Evolutionary conservation across 2,329 filamentous ascomycete species (phyloP).

Genomic region (Elsinoe fawcettii): DNA sequence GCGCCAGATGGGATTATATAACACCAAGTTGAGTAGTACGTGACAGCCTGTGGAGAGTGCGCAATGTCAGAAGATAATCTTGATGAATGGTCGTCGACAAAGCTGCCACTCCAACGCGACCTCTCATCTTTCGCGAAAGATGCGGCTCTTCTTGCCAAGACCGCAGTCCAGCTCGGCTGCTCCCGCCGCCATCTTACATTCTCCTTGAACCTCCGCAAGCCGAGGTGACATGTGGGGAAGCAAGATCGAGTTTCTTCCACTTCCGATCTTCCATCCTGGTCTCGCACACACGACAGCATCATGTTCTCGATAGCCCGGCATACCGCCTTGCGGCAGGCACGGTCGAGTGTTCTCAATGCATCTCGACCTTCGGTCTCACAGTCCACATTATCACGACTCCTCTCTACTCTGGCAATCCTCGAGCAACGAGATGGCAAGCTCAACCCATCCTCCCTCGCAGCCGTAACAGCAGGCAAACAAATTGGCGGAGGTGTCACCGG

Average conservation of each 20-base stretch:
- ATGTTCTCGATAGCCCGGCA: slow-evolving; percentile 20
- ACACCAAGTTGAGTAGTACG: no score
- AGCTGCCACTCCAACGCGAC: slow-evolving; percentile 4
- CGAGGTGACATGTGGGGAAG: slow-evolving; percentile 12
- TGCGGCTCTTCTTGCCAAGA: slow-evolving; percentile 13
- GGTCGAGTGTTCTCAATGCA: slow-evolving; percentile 26
- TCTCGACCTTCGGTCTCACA: slow-evolving; percentile 33
- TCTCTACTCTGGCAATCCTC: slow-evolving; percentile 83
- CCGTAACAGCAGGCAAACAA: slow-evolving; percentile 78
- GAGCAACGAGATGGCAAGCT: slow-evolving; percentile 90
- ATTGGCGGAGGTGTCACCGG: slow-evolving; percentile 78
- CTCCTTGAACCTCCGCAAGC: slow-evolving; percentile 14
- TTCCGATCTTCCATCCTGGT: slow-evolving; percentile 1
- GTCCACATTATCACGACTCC: slow-evolving; percentile 56
- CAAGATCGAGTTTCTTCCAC: slow-evolving; percentile 5
- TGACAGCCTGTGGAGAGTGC: background rate
- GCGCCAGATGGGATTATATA: no score
- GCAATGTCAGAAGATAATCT: background rate
- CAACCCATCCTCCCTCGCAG: slow-evolving; percentile 71
- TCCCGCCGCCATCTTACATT: background rate
- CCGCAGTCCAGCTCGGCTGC: background rate
- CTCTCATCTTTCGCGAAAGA: slow-evolving; percentile 12
- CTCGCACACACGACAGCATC: slow-evolving; percentile 9
- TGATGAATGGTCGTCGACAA: background rate
- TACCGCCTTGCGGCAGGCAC: slow-evolving; percentile 20